These are phyloP conservation scores for Populus alba DNA, from an alignment of 345 rosid genomes.

Conservation along the genomic window DNA sequence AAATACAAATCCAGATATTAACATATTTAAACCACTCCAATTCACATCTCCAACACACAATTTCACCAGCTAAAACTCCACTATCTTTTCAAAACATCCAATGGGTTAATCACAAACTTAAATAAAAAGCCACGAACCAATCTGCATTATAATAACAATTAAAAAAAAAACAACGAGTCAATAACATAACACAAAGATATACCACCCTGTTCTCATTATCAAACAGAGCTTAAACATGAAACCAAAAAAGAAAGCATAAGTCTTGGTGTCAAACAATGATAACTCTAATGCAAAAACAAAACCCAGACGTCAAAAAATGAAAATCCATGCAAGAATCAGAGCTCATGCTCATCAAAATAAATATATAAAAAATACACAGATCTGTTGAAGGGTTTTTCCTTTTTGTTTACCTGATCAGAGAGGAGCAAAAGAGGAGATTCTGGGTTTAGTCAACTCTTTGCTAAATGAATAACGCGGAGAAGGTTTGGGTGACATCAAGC, in stretches of 20 bases:
- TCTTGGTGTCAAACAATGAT: neutral
- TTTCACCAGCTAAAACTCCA: constrained; percentile 9
- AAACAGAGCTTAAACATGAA: neutral
- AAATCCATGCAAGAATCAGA: constrained; percentile 9
- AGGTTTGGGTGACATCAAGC: neutral
- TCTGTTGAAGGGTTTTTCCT: constrained; percentile 12
- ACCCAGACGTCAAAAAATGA: neutral
- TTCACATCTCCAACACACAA: constrained; percentile 15
- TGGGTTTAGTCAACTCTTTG: constrained; percentile 16
- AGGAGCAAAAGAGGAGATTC: neutral
- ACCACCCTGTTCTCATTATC: neutral
- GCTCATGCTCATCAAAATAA: constrained; percentile 1
- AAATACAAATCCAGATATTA: neutral
- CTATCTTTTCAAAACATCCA: constrained; percentile 1
- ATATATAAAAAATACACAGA: constrained; percentile 11
- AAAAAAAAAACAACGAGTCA: constrained; percentile 5
- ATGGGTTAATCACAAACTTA: constrained; percentile 8
- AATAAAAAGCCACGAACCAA: constrained; percentile 6
- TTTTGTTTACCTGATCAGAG: constrained; percentile 2
- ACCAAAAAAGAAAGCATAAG: neutral
- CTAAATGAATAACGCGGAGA: neutral
- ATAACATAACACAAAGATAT: constrained; percentile 4
- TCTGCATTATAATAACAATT: constrained; percentile 25
- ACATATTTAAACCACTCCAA: constrained; percentile 4
- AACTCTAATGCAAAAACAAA: constrained; percentile 10